Evolutionary conservation across 306 rosid species (phyloP).

Genomic region (Arachis hypogaea): DNA sequence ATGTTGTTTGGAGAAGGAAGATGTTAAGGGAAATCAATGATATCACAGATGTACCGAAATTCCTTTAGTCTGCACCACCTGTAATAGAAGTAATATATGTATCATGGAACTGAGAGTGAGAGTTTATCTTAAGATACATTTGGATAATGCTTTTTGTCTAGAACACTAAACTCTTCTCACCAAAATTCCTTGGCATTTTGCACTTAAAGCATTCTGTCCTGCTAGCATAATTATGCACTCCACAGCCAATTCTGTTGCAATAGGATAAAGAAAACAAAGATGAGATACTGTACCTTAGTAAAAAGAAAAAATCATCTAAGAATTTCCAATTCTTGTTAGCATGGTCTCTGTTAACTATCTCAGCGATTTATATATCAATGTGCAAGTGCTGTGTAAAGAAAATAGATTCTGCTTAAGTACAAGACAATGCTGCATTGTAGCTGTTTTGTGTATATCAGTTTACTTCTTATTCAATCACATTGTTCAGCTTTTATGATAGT

Average conservation of each 20-base stretch:
- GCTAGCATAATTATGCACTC: constrained; percentile 89
- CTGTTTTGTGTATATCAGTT: constrained; percentile 14
- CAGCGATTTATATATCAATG: constrained; percentile 17
- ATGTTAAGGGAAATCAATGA: constrained; percentile 32
- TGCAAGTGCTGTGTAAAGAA: constrained; percentile 23
- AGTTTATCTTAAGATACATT: constrained; percentile 32
- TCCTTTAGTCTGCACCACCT: constrained; percentile 55
- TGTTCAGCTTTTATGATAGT: constrained; percentile 19
- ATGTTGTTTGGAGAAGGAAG: constrained; percentile 41
- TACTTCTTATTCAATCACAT: constrained; percentile 18
- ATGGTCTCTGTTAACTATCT: constrained; percentile 7
- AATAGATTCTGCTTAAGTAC: constrained; percentile 22
- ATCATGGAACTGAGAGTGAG: constrained; percentile 43
- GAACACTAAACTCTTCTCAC: constrained; percentile 53
- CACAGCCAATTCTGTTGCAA: constrained; percentile 75
- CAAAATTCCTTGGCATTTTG: constrained; percentile 68
- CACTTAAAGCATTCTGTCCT: constrained; percentile 84
- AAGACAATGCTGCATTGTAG: constrained; percentile 43
- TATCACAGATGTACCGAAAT: constrained; percentile 24
- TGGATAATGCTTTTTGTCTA: background rate
- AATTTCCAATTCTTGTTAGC: background rate
- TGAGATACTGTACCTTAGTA: constrained; percentile 14
- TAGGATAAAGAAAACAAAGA: constrained; percentile 29
- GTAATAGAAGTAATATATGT: constrained; percentile 40
- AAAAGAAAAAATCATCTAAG: background rate